Conservation (phyloP, 352 stramenopile species). For the Phytophthora palmivora region DNA sequence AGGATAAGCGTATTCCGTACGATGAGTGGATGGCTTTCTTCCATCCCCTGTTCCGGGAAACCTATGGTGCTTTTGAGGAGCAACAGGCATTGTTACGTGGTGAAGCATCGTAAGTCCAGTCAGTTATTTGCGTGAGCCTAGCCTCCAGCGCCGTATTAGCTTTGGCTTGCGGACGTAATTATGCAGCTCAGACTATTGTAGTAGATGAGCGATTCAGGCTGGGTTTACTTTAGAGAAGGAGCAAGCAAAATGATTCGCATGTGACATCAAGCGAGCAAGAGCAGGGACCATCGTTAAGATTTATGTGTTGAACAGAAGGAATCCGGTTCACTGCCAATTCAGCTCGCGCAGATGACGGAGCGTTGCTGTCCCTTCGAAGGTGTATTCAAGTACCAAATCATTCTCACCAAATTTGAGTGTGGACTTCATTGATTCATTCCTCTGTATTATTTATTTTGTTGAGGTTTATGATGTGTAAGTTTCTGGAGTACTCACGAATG, state of each 20-base stretch:
- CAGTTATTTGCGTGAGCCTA: conserved; percentile 28
- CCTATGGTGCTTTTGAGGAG: conserved; percentile 32
- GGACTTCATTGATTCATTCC: conserved; percentile 26
- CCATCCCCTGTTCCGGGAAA: conserved; percentile 41
- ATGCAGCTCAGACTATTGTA: background rate
- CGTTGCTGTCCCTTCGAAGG: conserved; percentile 9
- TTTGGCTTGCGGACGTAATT: background rate
- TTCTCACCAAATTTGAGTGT: conserved; percentile 1
- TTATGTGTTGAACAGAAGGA: conserved; percentile 21
- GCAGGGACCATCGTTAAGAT: conserved; percentile 21
- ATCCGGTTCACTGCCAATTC: conserved; percentile 7
- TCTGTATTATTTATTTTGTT: conserved; percentile 26
- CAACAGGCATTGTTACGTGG: conserved; percentile 30
- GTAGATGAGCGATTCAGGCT: background rate
- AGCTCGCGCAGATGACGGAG: conserved; percentile 6
- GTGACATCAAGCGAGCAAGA: conserved; percentile 16
- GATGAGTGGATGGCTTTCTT: conserved; percentile 69
- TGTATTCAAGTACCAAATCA: conserved; percentile 31
- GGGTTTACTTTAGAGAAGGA: conserved; percentile 31
- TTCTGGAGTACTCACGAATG: conserved; percentile 28
- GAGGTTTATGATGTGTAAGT: conserved; percentile 10
- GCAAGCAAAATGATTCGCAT: conserved; percentile 17
- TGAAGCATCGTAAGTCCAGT: conserved; percentile 22
- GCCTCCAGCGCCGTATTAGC: background rate
- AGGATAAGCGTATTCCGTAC: conserved; percentile 61